Evolutionary conservation across 495 filamentous ascomycete species (phyloP).

Genomic region (Aspergillus carlsbadensis): DNA sequence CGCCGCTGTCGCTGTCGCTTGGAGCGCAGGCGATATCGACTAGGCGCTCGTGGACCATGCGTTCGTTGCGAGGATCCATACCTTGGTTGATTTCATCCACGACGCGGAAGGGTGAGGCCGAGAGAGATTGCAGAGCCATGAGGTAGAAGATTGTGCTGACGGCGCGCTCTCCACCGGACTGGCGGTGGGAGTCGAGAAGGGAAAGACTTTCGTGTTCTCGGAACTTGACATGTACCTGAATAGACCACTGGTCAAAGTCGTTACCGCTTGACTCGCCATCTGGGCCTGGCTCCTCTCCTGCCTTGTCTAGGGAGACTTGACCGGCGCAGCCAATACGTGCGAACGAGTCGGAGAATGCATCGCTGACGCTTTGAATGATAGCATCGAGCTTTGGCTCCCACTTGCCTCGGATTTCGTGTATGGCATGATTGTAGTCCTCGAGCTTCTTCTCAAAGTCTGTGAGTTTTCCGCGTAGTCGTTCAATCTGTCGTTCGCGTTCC

Average conservation of each 20-base stretch:
- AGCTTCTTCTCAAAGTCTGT: slow-evolving; percentile 45
- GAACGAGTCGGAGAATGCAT: slow-evolving; percentile 88
- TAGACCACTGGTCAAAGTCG: slow-evolving; percentile 87
- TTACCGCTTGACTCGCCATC: slow-evolving; percentile 59
- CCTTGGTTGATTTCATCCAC: slow-evolving; percentile 99
- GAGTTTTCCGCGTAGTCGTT: slow-evolving; percentile 51
- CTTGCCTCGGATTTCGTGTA: slow-evolving; percentile 52
- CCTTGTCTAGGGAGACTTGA: slow-evolving; percentile 68
- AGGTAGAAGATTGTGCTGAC: slow-evolving; percentile 99
- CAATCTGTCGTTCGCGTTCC: slow-evolving; percentile 60
- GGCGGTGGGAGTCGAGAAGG: slow-evolving; percentile 82
- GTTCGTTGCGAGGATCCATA: slow-evolving; percentile 98
- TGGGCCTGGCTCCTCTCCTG: slow-evolving; percentile 35
- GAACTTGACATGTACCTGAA: slow-evolving; percentile 93
- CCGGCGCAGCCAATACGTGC: slow-evolving; percentile 93
- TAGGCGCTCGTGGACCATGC: slow-evolving; percentile 95
- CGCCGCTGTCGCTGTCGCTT: slow-evolving; percentile 27
- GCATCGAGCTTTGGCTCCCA: slow-evolving; percentile 88
- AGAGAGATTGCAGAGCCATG: slow-evolving; percentile 94
- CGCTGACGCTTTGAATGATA: slow-evolving; percentile 77
- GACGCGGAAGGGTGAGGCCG: slow-evolving; percentile 95
- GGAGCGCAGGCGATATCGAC: slow-evolving; percentile 81
- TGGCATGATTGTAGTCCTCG: slow-evolving; percentile 51
- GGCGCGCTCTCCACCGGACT: slow-evolving; percentile 93
- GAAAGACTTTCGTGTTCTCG: slow-evolving; percentile 82